Conservation (phyloP, 2,329 filamentous ascomycete genomes). For the Cadophora sp. region DNA sequence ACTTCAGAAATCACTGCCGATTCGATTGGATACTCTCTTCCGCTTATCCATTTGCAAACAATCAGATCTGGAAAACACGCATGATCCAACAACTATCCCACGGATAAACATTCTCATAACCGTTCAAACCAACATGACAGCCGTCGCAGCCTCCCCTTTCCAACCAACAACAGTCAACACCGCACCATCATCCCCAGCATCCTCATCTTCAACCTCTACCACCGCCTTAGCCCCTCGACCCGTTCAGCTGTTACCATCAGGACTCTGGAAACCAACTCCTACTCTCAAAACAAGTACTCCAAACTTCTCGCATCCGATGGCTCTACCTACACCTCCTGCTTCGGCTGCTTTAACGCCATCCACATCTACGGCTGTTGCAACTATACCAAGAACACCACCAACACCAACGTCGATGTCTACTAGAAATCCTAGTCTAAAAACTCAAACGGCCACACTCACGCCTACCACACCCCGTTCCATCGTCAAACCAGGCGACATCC, state of each 20-base stretch:
- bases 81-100: neutral
- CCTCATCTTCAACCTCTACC: neutral
- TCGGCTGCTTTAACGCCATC: neutral
- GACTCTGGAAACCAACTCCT: neutral
- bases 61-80: neutral
- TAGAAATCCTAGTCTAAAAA: neutral
- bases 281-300: neutral
- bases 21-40: neutral
- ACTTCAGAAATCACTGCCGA: neutral
- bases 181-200: slow-evolving; percentile 7
- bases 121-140: neutral
- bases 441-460: neutral
- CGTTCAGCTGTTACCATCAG: neutral
- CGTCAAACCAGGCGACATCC: slow-evolving; percentile 6
- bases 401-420: neutral
- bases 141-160: neutral
- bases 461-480: neutral
- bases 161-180: slow-evolving; percentile 9
- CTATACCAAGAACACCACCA: neutral
- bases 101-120: neutral
- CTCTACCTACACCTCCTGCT: neutral
- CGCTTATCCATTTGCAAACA: neutral
- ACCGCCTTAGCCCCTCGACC: neutral
- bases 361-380: neutral
- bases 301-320: neutral